Base-by-base conservation (phyloP, 129 eudicot species). In the Sambucus nigra region DNA sequence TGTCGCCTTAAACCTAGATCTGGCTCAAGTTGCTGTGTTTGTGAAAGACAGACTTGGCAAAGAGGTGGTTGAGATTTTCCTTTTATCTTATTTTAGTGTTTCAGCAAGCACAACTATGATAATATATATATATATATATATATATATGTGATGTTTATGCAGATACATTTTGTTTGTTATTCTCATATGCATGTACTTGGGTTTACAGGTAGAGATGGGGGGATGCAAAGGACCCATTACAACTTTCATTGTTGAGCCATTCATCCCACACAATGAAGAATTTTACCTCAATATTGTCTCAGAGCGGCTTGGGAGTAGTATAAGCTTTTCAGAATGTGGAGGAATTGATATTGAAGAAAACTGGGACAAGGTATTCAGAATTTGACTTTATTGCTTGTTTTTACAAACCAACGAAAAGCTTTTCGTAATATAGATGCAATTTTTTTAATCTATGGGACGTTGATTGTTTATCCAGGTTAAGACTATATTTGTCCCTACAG, bases 171-270 rank as follows among this genome's bases (percentile, higher is more conserved):
- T 53, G 5, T 3, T 31, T 31, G 38, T 10, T 39, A 9, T 53
- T 41, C 48, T 45, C 11, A 22, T 49, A 41, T 47, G 24, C 66
- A 16, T 51, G 48, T 42, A 16, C 69, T 20, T 54, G 50, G 55
- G 29, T 65, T 25, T 25, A 57, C 77, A 89, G 97, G 84, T 92
- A 5, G 99, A 92, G 80, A 86, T 92, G 87, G 83, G 99, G 21
- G 99, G 99, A 64, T 92, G 99, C 88, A 92, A 82, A 75, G 99
- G 96, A 31, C 99, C 99, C 47, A 86, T 92, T 29, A 92, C 96
- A 29, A 92, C 99, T 31, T 86, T 92, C 68, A 92, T 92, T 28
- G 96, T 92, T 60, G 99, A 92, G 67, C 99, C 96, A 44, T 92
- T 92, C 66, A 71, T 92, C 68, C 96, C 96, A 2, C 99, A 92